Conservation (phyloP, 495 filamentous ascomycete species). For the Penicillium desertorum region DNA sequence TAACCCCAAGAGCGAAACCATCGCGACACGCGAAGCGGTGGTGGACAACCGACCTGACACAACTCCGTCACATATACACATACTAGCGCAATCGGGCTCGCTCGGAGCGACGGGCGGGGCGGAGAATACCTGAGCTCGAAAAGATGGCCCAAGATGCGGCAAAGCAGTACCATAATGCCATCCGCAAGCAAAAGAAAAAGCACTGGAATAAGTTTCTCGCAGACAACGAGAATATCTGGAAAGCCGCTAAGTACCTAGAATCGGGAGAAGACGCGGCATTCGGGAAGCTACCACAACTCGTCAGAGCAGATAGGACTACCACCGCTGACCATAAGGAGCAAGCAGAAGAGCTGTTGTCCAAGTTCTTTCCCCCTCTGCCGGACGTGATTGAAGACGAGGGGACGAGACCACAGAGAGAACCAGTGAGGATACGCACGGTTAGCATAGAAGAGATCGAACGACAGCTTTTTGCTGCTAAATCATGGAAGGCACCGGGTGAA, state of each 20-base stretch:
- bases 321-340: too few species aligned
- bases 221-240: conserved; percentile 30
- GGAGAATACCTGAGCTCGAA: conserved; percentile 12
- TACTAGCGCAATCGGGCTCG: too few species aligned
- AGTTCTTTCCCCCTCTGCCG: conserved; percentile 5
- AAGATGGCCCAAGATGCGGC: conserved; percentile 17
- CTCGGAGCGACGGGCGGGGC: too few species aligned
- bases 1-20: too few species aligned
- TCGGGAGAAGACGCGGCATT: conserved; percentile 21
- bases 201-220: conserved; percentile 29
- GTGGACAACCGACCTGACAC: too few species aligned
- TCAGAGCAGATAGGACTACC: too few species aligned
- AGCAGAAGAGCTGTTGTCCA: not conserved
- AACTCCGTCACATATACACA: too few species aligned
- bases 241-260: conserved; percentile 26
- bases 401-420: conserved; percentile 22
- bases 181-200: conserved; percentile 29
- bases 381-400: conserved; percentile 23
- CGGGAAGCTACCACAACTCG: conserved; percentile 14
- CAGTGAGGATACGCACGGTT: conserved; percentile 18
- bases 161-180: conserved; percentile 26
- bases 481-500: conserved; percentile 7
- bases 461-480: conserved; percentile 19
- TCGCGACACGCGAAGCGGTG: too few species aligned
- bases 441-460: conserved; percentile 25